phyloP scores from a whole-genome alignment of 2,329 filamentous ascomycete species.

The Basipetospora chlamydospora region DNA sequence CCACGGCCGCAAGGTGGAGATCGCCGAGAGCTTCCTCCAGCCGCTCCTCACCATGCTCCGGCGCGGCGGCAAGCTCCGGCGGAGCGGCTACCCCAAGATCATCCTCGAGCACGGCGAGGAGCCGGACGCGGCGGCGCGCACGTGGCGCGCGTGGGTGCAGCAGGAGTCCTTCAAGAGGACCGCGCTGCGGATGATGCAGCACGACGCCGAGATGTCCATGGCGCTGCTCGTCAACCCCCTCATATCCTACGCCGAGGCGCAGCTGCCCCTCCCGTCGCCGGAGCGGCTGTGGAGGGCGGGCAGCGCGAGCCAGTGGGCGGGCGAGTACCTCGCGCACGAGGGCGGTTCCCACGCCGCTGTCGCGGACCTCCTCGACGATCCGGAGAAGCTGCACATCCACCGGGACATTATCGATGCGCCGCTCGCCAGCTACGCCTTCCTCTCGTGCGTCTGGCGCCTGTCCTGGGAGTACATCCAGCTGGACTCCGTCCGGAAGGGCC shows the following conservation, averaged over 20 bases:
- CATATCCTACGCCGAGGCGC: slow-evolving; percentile 17
- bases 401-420: slow-evolving; percentile 1
- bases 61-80: slow-evolving; percentile 17
- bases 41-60: slow-evolving; percentile 26
- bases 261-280: slow-evolving; percentile 12
- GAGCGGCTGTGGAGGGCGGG: slow-evolving; percentile 13
- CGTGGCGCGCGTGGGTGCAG: slow-evolving; percentile 52
- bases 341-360: not conserved
- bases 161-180: slow-evolving; percentile 48
- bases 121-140: slow-evolving; percentile 42
- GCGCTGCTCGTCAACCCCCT: slow-evolving; percentile 15
- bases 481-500: slow-evolving; percentile 11
- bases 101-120: slow-evolving; percentile 29
- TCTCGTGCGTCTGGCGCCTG: slow-evolving; percentile 14
- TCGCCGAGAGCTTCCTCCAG: slow-evolving; percentile 33
- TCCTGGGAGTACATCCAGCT: slow-evolving; percentile 18
- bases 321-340: slow-evolving; percentile 28
- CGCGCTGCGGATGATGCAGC: slow-evolving; percentile 13
- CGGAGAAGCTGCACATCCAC: not conserved
- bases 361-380: not conserved
- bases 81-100: slow-evolving; percentile 10
- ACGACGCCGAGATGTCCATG: slow-evolving; percentile 17
- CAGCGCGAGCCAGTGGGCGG: slow-evolving; percentile 14
- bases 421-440: slow-evolving; percentile 8
- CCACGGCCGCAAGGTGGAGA: slow-evolving; percentile 40